phyloP scores from a whole-genome alignment of 768 basidiomycete species.

The Suillus americanus region DNA sequence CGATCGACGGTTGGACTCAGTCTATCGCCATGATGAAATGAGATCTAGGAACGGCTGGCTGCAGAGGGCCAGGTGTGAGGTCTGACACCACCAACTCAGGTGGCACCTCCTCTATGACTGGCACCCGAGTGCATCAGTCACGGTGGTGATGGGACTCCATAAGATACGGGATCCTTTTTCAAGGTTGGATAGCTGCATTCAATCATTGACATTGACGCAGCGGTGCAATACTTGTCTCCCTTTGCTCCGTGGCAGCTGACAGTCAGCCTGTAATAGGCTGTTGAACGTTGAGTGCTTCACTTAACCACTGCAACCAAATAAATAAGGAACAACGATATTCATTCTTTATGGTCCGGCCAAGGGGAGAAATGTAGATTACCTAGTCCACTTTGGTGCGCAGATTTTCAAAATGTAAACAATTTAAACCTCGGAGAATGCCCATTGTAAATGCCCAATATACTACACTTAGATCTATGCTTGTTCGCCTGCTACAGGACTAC shows the following conservation, averaged over 20 bases:
- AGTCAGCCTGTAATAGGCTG: not conserved
- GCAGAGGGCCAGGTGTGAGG: not conserved
- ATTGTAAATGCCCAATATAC: not conserved
- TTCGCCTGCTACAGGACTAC: not conserved
- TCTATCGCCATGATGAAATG: not conserved
- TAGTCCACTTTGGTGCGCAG: too few relatives aligned
- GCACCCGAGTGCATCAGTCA: not conserved
- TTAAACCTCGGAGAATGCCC: not conserved
- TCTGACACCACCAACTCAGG: not conserved
- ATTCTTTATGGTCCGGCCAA: too few relatives aligned
- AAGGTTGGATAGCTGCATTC: not conserved
- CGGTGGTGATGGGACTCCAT: not conserved
- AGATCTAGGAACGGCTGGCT: not conserved
- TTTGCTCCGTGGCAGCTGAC: too few relatives aligned
- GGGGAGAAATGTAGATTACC: too few relatives aligned
- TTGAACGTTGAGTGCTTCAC: too few relatives aligned
- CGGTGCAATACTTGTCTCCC: not conserved
- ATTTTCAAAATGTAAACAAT: not conserved
- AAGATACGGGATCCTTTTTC: not conserved
- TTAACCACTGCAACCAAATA: conserved; percentile 11
- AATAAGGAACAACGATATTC: too few relatives aligned
- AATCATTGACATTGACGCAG: not conserved
- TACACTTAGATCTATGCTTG: not conserved
- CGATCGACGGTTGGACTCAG: not conserved
- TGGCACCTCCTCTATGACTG: not conserved